A percentile compares a stretch with the other conserved stretches of the same genome.
phyloP scores from a whole-genome alignment of 2,329 filamentous ascomycete genomes.

The Magnaporthiopsis poae region DNA sequence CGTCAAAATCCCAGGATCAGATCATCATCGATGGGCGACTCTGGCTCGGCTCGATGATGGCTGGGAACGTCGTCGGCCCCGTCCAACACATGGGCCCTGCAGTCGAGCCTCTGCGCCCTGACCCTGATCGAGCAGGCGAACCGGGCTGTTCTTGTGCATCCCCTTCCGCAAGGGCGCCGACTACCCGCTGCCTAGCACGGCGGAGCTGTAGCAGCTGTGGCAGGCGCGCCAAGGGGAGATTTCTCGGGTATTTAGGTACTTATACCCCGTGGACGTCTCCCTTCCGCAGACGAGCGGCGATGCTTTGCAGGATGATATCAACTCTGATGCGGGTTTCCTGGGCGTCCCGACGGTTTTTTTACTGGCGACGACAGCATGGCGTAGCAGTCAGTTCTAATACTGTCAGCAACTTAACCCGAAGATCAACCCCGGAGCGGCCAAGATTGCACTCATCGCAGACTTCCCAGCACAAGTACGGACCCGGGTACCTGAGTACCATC shows the following conservation, averaged over 20 bases:
- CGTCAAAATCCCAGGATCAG: not conserved
- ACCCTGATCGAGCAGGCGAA: conserved; percentile 34
- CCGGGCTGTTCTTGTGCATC: conserved; percentile 32
- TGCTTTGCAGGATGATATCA: conserved; percentile 17
- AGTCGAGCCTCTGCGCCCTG: conserved; percentile 34
- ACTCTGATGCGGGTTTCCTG: conserved; percentile 17
- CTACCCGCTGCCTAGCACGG: conserved; percentile 37
- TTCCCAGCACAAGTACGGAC: conserved; percentile 29
- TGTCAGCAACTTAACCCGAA: conserved; percentile 36
- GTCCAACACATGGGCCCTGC: conserved; percentile 34
- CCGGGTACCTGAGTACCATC: no score
- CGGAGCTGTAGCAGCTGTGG: conserved; percentile 33
- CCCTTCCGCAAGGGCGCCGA: conserved; percentile 36
- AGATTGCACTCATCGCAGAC: conserved; percentile 36
- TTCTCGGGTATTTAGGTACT: conserved; percentile 26
- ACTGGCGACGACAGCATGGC: no score
- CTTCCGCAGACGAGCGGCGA: conserved; percentile 21
- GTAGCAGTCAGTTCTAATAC: conserved; percentile 7
- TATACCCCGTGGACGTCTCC: conserved; percentile 27
- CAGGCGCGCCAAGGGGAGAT: conserved; percentile 32
- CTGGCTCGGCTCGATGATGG: conserved; percentile 31
- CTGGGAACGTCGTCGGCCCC: conserved; percentile 33
- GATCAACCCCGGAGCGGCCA: conserved; percentile 39
- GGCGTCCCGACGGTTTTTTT: no score
- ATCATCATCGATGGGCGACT: conserved; percentile 36